Conservation (phyloP, 2,329 filamentous ascomycete species). For the Alternaria sp. region DNA sequence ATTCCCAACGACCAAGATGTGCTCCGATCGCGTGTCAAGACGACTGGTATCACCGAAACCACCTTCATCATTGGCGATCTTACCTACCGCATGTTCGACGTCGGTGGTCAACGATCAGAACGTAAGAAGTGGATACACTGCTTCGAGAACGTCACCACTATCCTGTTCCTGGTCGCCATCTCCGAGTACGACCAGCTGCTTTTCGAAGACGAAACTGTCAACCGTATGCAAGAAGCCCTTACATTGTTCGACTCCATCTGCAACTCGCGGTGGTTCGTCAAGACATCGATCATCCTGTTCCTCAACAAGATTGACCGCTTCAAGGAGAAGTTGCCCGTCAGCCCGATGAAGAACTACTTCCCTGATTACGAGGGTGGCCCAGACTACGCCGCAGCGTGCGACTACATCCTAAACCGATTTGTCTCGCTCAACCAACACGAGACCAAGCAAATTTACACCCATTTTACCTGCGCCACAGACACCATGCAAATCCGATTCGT, state of each 20-base stretch:
- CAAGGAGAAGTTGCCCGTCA: conserved; percentile 76
- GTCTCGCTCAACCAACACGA: conserved; percentile 98
- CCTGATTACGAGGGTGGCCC: conserved; percentile 84
- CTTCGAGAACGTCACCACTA: conserved; percentile 97
- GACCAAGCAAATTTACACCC: conserved; percentile 99
- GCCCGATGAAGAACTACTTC: conserved; percentile 80
- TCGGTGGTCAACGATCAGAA: conserved; percentile 93
- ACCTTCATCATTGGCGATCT: conserved; percentile 94
- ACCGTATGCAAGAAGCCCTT: conserved; percentile 76
- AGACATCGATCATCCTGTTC: conserved; percentile 76
- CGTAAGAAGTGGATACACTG: conserved; percentile 99
- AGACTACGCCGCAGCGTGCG: conserved; percentile 93
- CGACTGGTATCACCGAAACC: conserved; percentile 95
- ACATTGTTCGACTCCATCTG: conserved; percentile 77
- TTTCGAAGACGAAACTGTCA: conserved; percentile 91
- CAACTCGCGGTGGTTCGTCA: conserved; percentile 76
- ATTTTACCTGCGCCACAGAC: conserved; percentile 98
- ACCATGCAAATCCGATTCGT: conserved; percentile 99
- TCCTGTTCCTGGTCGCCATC: conserved; percentile 95
- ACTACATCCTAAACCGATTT: conserved; percentile 99
- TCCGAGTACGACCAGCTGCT: conserved; percentile 96
- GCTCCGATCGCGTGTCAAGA: conserved; percentile 94
- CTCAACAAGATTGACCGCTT: conserved; percentile 79
- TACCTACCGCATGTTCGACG: conserved; percentile 97
- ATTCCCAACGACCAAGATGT: conserved; percentile 96